phyloP scores from a whole-genome alignment of 2,329 filamentous ascomycete species.

The Trematosphaeria pertusa region DNA sequence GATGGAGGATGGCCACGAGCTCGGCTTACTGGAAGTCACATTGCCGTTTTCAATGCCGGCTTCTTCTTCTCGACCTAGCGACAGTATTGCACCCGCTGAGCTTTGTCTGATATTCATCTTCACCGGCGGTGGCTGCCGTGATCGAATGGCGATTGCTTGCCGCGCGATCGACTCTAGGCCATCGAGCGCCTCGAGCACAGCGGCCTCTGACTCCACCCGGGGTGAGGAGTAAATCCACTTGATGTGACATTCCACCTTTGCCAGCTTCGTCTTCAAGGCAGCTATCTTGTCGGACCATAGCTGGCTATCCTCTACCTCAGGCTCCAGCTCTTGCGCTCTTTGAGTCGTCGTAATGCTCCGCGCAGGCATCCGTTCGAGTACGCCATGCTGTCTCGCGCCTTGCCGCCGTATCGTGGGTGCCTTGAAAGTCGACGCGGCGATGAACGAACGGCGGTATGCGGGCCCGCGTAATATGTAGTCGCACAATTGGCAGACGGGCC shows the following conservation, averaged over 20 bases:
- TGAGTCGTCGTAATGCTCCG: conserved; percentile 30
- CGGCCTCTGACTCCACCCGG: conserved; percentile 34
- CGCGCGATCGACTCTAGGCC: conserved; percentile 32
- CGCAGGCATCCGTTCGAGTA: conserved; percentile 20
- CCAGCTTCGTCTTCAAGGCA: conserved; percentile 29
- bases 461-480: conserved; percentile 40
- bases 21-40: conserved; percentile 10
- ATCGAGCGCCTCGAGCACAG: conserved; percentile 28
- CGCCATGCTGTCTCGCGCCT: conserved; percentile 22
- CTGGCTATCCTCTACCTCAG: conserved; percentile 15
- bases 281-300: conserved; percentile 29
- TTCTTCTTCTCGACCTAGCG: conserved; percentile 34
- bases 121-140: conserved; percentile 28
- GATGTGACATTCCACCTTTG: conserved; percentile 36
- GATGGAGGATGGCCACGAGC: conserved; percentile 19
- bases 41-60: too few species aligned
- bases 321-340: conserved; percentile 21
- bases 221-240: conserved; percentile 31
- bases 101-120: conserved; percentile 36
- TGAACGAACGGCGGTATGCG: conserved; percentile 35
- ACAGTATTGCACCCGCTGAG: conserved; percentile 44
- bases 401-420: conserved; percentile 35
- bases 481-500: conserved; percentile 44
- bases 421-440: conserved; percentile 30
- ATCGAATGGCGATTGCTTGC: conserved; percentile 37